Percentiles rank a stretch among this genome's conserved stretches.
phyloP scores from a whole-genome alignment of 345 rosid species.

The Murraya koenigii region DNA sequence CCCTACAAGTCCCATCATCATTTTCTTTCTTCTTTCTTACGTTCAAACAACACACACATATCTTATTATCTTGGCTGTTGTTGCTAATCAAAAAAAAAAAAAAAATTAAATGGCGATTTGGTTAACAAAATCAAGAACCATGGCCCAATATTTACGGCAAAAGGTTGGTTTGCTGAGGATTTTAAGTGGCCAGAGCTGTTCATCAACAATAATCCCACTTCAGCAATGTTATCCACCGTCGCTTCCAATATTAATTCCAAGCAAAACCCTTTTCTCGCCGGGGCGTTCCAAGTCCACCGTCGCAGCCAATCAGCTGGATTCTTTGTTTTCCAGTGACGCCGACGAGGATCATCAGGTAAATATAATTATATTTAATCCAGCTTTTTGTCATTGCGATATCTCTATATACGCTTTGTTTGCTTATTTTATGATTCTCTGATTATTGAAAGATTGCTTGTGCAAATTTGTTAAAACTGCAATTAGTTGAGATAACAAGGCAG shows the following conservation, averaged over 20 bases:
- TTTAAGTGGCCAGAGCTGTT: slow-evolving; percentile 2
- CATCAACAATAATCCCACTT: neutral
- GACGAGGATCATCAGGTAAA: slow-evolving; percentile 40
- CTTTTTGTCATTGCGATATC: too few species aligned
- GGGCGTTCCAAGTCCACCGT: slow-evolving; percentile 41
- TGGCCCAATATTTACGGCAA: slow-evolving; percentile 26
- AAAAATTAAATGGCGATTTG: slow-evolving; percentile 36
- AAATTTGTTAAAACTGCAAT: too few species aligned
- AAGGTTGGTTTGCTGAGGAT: slow-evolving; percentile 11
- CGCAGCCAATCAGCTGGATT: slow-evolving; percentile 33
- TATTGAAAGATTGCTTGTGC: neutral
- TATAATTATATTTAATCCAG: too few species aligned
- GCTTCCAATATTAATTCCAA: neutral
- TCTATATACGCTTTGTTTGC: too few species aligned
- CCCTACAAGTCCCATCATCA: neutral
- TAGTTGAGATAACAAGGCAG: too few species aligned
- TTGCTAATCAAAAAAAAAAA: too few species aligned
- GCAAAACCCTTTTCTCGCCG: neutral
- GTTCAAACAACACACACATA: too few species aligned
- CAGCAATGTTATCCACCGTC: neutral
- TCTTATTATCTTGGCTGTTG: neutral
- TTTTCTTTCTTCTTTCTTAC: neutral
- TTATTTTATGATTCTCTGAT: neutral
- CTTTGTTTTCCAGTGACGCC: slow-evolving; percentile 24
- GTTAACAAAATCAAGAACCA: slow-evolving; percentile 40